Conservation (phyloP, 257 asterid species). For the Solanum pinnatisectum region DNA sequence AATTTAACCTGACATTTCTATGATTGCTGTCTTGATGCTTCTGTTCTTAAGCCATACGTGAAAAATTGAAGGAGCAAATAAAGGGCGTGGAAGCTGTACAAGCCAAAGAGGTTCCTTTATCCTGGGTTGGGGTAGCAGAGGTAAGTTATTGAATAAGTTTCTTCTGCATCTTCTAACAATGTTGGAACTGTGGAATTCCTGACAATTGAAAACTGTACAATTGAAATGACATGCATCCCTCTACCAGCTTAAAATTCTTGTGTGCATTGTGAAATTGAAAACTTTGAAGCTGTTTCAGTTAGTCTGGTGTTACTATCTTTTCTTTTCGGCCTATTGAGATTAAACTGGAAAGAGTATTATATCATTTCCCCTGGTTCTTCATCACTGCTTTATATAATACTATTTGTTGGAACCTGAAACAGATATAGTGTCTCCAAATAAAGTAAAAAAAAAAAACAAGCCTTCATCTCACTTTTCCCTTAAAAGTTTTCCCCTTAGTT, state of each 20-base stretch:
- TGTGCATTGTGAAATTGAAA: neutral
- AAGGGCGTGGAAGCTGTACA: conserved; percentile 66
- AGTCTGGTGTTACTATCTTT: neutral
- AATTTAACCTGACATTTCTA: neutral
- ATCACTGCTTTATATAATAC: neutral
- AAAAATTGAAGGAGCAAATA: conserved; percentile 54
- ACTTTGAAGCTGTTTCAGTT: neutral
- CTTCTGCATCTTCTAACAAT: neutral
- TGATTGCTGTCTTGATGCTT: conserved; percentile 6
- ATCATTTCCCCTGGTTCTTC: neutral
- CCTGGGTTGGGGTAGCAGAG: conserved; percentile 93
- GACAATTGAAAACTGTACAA: neutral
- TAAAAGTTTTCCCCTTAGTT: neutral
- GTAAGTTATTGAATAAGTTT: conserved; percentile 24
- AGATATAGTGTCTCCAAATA: neutral
- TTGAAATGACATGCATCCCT: neutral
- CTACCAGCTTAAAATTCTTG: neutral
- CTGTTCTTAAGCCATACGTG: conserved; percentile 50
- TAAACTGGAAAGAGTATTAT: neutral
- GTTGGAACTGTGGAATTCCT: neutral
- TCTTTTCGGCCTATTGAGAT: neutral
- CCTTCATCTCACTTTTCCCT: neutral
- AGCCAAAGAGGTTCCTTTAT: conserved; percentile 51
- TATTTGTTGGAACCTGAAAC: neutral
- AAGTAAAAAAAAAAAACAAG: neutral